Base-by-base conservation (phyloP, 495 filamentous ascomycete species). In the Daldinia childiae region DNA sequence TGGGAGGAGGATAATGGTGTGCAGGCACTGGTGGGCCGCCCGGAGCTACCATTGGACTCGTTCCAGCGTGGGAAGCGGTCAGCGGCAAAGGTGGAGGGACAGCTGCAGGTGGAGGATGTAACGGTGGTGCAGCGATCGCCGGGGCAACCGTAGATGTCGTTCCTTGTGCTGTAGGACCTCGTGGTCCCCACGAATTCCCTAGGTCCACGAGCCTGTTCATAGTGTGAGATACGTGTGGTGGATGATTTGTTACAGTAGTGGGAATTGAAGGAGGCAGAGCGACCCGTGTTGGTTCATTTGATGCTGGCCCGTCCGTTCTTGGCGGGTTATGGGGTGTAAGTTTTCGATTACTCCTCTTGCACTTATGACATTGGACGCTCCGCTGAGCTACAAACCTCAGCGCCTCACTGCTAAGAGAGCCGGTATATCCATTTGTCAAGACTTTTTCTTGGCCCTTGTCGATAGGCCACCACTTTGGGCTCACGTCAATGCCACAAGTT, bases 401-500 rank as follows among this genome's bases (percentile, higher is more conserved):
- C 0, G 79, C 83, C 70, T 82, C 81, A 1, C 78, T 74, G 34
- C 79, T 79, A 4, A 82, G 48, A 29, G 76, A 77, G 14, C 78
- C 79, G 32, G 72, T 74, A 39, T 82, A 77, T 6, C 81, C 82
- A 64, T 85, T 84, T 3, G 77, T 78, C 4, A 83, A 75, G 39
- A 81, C 72, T 14, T 76, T 77, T 30, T 82, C 81, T 58, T 83
- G 79, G 9, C 62, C 48, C 58, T 80, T 76, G 55, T 82, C 76
- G 38, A 83, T 78, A 34, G 81, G 75, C 79, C 87, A 87, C 89
- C 89, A 91, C 65, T 83, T 86, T 4, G 87, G 88, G 69, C 87
- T 90, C 36, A 86, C 82, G 56, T 88, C 85, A 51, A 87, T 80
- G 21, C 83, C 82, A 72, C 89, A 91, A 12, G 85, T 88, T 24